Percentiles rank a stretch among this genome's conserved stretches.
phyloP scores from a whole-genome alignment of 208 protist genomes.

The Crithidia fasciculata region DNA sequence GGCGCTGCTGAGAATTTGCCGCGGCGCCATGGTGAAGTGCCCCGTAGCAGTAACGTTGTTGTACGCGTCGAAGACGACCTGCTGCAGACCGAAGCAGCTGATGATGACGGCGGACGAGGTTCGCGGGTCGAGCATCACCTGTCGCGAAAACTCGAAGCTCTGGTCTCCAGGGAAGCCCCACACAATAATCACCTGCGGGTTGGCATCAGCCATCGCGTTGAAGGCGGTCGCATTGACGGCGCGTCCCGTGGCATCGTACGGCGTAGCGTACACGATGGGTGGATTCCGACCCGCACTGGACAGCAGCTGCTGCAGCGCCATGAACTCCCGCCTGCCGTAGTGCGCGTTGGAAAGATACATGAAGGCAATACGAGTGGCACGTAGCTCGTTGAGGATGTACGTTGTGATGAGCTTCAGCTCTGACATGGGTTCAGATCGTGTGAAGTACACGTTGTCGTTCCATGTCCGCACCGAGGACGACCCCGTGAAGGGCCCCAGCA shows the following conservation, averaged over 20 bases:
- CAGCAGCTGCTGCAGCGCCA: slow-evolving; percentile 17
- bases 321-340: slow-evolving; percentile 42
- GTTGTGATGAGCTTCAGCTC: slow-evolving; percentile 41
- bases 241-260: slow-evolving; percentile 12
- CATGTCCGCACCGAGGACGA: slow-evolving; percentile 35
- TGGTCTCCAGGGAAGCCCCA: slow-evolving; percentile 33
- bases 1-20: slow-evolving; percentile 43
- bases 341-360: slow-evolving; percentile 54
- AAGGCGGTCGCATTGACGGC: slow-evolving; percentile 33
- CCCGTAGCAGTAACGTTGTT: background rate
- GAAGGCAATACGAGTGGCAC: slow-evolving; percentile 42
- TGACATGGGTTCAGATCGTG: slow-evolving; percentile 33
- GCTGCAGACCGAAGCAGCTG: slow-evolving; percentile 24
- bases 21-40: background rate
- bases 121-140: slow-evolving; percentile 34
- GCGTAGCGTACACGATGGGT: slow-evolving; percentile 27
- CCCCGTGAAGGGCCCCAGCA: slow-evolving; percentile 45
- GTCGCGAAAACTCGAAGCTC: slow-evolving; percentile 34
- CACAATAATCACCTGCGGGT: slow-evolving; percentile 56
- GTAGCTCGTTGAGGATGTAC: slow-evolving; percentile 35
- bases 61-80: slow-evolving; percentile 29
- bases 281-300: background rate
- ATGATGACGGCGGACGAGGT: slow-evolving; percentile 44
- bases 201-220: slow-evolving; percentile 43
- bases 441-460: slow-evolving; percentile 47